Base-by-base conservation (phyloP, 2,329 filamentous ascomycete species). In the Cordyceps cicadae region DNA sequence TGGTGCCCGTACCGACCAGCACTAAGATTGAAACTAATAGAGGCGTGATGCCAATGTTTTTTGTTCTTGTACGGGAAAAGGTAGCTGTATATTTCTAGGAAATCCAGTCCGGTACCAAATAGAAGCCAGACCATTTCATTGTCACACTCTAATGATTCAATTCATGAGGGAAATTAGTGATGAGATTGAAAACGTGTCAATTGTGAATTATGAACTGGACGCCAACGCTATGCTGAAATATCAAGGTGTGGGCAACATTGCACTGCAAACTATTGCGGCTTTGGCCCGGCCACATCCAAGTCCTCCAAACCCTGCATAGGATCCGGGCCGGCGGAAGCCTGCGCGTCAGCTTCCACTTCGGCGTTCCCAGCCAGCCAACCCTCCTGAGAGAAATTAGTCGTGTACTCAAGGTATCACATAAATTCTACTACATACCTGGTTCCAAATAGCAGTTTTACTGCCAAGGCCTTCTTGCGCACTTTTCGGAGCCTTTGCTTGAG, bases 221-320 rank as follows among this genome's bases (percentile, higher is more conserved):
- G 74, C 78, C 77, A 67, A 73, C 73, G 76, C 77, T 77, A 79
- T 79, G 74, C 73, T 68, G 64, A 48, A 54, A 41, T 54, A 43
- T 39, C 51, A 37, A n/a, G 17, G 15, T 46, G 57, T 15, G 5
- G n/a, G 24, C 17, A 17, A 51, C 17, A 12, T 14, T 15, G 2
- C 1, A 24, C 24, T 15, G 26, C 26, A 58, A 55, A 65, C 83
- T 72, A 94, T 69, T 84, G 86, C 59, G 83, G 87, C 73, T 90
- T 92, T 14, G 94, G 94, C 9, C 95, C 95, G 60, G 93, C 95
- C 68, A 97, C 90, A 74, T 97, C 95, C 59, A 97, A 79, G 17
- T 89, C 90, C 73, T 97, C 92, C 7, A 99, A 77, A 39, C 92
- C 93, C 75, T 97, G 91, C 94, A 99, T 99, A 3, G 93, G 91